Base-by-base conservation (phyloP, 805 yeast genomes). In the Lipomyces sp. region DNA sequence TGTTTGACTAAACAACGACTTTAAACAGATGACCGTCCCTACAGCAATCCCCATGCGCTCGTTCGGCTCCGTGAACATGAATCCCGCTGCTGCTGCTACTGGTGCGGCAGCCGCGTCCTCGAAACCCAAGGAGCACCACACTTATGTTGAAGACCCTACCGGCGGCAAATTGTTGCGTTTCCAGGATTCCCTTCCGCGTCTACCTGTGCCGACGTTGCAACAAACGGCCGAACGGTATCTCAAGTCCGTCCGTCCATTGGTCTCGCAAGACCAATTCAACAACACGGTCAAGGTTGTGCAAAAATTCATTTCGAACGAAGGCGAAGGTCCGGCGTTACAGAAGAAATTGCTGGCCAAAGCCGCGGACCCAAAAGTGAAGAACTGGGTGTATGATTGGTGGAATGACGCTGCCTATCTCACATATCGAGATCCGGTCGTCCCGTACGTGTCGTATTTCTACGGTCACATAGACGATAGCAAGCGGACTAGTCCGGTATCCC, bases 381-480 rank as follows among this genome's bases (percentile, higher is more conserved):
- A 94, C 78, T 94, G 99, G 99, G 83, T 94, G 74, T 85, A 90
- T 57, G 88, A 86, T 67, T 92, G 89, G 84, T 94, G 99, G 99
- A 97, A 94, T 77, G 89, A 90, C 73, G 90, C 90, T 72, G 97
- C 97, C 29, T 94, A 94, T 79, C 82, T 94, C 81, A 87, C 89
- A 53, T 93, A 92, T 80, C 84, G 95, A 71, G 98, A 92, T 78
- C 97, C 98, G 0, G 90, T 94, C n/a, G 90, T 90, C 34, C 98
- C 98, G 11, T 93, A 87, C 75, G 97, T 92, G 48, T 90, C 97
- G 29, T 94, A 94, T 81, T 95, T 92, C 73, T 94, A 85, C 80
- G 84, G 87, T 62, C 97, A 94, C 80, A 88, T 86, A 77, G 94
- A 90, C 73, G 78, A 89, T 67, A 69, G 71, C 37, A 72, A 73